These are phyloP conservation scores for Glebionis coronaria DNA, from an alignment of 129 eudicot genomes.

Conservation along the genomic window DNA sequence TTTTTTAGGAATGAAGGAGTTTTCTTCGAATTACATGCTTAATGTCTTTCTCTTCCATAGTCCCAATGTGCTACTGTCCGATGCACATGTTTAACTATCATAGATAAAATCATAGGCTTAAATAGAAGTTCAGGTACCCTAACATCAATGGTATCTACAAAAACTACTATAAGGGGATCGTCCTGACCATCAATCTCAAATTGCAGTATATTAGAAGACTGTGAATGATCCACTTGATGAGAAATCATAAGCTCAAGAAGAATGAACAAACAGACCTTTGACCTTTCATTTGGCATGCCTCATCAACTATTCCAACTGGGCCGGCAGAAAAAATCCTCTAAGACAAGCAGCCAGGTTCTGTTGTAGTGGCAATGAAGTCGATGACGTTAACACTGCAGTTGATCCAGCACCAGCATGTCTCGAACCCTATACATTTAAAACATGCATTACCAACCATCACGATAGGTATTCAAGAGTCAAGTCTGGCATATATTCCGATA, in stretches of 20 bases:
- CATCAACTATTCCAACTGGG: conserved; percentile 51
- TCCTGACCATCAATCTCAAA: conserved; percentile 61
- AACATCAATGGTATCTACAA: conserved; percentile 64
- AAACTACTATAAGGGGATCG: conserved; percentile 64
- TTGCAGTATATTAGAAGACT: conserved; percentile 55
- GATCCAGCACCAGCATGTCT: conserved; percentile 52
- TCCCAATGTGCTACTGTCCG: too few relatives aligned
- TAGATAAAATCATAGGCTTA: too few relatives aligned
- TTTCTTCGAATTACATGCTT: too few relatives aligned
- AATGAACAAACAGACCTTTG: conserved; percentile 57
- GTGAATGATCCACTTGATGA: conserved; percentile 63
- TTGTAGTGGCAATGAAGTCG: conserved; percentile 51
- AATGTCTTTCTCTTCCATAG: too few relatives aligned
- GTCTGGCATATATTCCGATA: too few relatives aligned
- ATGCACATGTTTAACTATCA: too few relatives aligned
- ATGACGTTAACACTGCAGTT: conserved; percentile 43
- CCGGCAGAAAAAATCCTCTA: conserved; percentile 59
- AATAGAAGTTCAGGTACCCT: too few relatives aligned
- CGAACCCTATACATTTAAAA: conserved; percentile 41
- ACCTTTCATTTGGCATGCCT: conserved; percentile 62
- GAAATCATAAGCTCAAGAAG: conserved; percentile 66
- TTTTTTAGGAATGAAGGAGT: too few relatives aligned
- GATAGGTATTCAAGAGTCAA: background rate
- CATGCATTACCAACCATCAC: conserved; percentile 13
- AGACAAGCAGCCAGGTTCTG: too few relatives aligned